A percentile compares a stretch with the other conserved stretches of the same genome.
These are phyloP conservation scores for Rhizopogon vulgaris DNA, from an alignment of 768 basidiomycete species.

Conservation along the genomic window DNA sequence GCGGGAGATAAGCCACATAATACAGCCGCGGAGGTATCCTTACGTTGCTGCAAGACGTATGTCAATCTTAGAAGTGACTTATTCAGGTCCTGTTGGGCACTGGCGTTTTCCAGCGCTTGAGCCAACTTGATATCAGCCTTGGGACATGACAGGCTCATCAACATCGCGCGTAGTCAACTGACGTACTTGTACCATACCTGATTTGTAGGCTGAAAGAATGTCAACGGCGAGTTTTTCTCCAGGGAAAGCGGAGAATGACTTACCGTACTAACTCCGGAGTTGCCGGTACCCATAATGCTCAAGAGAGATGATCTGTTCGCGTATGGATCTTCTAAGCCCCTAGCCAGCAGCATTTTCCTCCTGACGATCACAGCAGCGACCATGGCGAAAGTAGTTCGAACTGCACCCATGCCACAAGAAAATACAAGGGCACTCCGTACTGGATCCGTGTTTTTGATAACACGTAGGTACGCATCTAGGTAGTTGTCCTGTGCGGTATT, in stretches of 20 bases:
- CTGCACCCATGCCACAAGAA: slow-evolving; percentile 95
- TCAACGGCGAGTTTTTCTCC: background rate
- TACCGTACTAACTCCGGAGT: slow-evolving; percentile 48
- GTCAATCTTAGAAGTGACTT: slow-evolving; percentile 73
- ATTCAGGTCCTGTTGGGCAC: slow-evolving; percentile 72
- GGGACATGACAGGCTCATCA: slow-evolving; percentile 17
- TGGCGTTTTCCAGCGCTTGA: slow-evolving; percentile 68
- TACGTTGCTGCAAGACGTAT: slow-evolving; percentile 76
- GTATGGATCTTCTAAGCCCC: slow-evolving; percentile 78
- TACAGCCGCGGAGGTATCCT: slow-evolving; percentile 10
- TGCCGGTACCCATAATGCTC: slow-evolving; percentile 5
- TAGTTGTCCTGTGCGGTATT: slow-evolving; percentile 68
- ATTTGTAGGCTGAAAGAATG: slow-evolving; percentile 16
- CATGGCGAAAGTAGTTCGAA: slow-evolving; percentile 96
- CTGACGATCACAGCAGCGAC: slow-evolving; percentile 85
- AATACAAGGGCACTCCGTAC: slow-evolving; percentile 80
- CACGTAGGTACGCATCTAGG: slow-evolving; percentile 84
- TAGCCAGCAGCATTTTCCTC: slow-evolving; percentile 59
- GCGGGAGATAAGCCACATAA: background rate
- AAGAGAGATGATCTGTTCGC: slow-evolving; percentile 29
- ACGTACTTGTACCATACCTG: slow-evolving; percentile 17
- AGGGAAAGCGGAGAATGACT: slow-evolving; percentile 9
- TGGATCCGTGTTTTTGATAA: slow-evolving; percentile 78
- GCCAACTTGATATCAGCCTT: slow-evolving; percentile 52
- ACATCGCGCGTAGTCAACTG: background rate